A percentile compares a stretch with the other conserved stretches of the same genome.
phyloP scores from a whole-genome alignment of 1,139 yeast species.

The Diutina sp. region DNA sequence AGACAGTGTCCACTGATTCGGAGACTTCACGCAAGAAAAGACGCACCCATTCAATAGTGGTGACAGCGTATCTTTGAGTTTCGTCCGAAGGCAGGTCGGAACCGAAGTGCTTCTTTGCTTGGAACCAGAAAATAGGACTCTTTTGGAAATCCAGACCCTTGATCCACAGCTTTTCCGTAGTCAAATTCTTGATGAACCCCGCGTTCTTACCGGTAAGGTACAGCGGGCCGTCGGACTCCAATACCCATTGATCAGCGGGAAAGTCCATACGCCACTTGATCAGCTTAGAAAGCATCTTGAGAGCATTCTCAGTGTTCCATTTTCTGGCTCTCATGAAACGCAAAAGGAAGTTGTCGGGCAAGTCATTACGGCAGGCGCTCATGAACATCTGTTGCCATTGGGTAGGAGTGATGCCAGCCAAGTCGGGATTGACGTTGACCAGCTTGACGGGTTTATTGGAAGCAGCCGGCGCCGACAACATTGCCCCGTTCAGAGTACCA shows the following conservation, averaged over 20 bases:
- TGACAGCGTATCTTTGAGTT: slow-evolving; percentile 51
- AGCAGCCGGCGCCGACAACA: background rate
- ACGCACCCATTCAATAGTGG: slow-evolving; percentile 60
- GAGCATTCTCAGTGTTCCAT: slow-evolving; percentile 52
- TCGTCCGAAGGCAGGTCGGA: slow-evolving; percentile 58
- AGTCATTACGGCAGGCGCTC: slow-evolving; percentile 48
- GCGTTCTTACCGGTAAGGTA: slow-evolving; percentile 13
- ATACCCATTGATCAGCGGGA: slow-evolving; percentile 42
- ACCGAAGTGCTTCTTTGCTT: slow-evolving; percentile 61
- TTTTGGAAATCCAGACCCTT: slow-evolving; percentile 53
- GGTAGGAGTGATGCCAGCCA: background rate
- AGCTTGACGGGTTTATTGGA: background rate
- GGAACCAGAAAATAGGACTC: slow-evolving; percentile 59
- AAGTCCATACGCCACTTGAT: slow-evolving; percentile 55
- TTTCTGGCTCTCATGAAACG: slow-evolving; percentile 52
- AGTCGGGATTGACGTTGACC: background rate
- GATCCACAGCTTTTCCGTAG: slow-evolving; percentile 48
- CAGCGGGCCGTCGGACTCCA: slow-evolving; percentile 43
- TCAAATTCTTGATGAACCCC: slow-evolving; percentile 38
- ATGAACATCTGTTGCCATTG: slow-evolving; percentile 30
- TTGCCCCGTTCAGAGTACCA: background rate
- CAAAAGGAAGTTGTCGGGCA: slow-evolving; percentile 42
- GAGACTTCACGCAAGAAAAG: slow-evolving; percentile 40
- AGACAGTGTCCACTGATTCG: slow-evolving; percentile 42
- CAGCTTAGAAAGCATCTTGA: slow-evolving; percentile 52